Base-by-base conservation (phyloP, 2,329 filamentous ascomycete species). In the Fusarium buxicola region DNA sequence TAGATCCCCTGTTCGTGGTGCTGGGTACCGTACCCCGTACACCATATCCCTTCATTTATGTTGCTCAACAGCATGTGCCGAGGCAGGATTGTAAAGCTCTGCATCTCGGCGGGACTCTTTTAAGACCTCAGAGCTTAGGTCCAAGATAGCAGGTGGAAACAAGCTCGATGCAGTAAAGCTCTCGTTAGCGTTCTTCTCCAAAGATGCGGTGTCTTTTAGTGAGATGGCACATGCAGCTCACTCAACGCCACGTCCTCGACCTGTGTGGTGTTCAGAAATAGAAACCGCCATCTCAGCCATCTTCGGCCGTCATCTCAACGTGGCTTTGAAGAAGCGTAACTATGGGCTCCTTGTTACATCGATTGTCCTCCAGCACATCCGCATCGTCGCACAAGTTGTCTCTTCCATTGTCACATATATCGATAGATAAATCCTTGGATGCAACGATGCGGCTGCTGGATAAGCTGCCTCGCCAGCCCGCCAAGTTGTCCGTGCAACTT, bases 211-310 rank as follows among this genome's bases (percentile, higher is more conserved):
- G 30, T 32, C 11, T 28, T 8, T 31, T 40, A 8, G 44, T 4
- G 5, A 31, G 8, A 51, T 48, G 35, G 34, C 31, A 39, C 18
- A 50, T 55, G 53, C 50, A 63, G 56, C 24, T 39, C 39, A 52
- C 16, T 63, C 32, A 34, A 55, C 44, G 30, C 52, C 53, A 30
- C 45, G 31, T 57, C 25, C 18, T 43, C 25, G 39, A 30, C 44
- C 21, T 16, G 27, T 43, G 32, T 48, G 47, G 32, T 18, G 38
- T 46, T 65, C 35, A 62, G 41, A 65, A 66, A 68, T 68, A 69
- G 67, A 61, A 64, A 57, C 64, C 24, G 10, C 39, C 39, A 52
- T 60, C 16, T 44, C 50, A 50, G 52, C 49, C 36, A 30, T 28
- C n/a, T 15, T 21, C 13, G 31, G 15, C 6, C n/a, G 18, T 38